A percentile compares a stretch with the other conserved stretches of the same genome.
Conservation (phyloP, 2,329 filamentous ascomycete genomes). For the Arthrobotrys conoides region DNA sequence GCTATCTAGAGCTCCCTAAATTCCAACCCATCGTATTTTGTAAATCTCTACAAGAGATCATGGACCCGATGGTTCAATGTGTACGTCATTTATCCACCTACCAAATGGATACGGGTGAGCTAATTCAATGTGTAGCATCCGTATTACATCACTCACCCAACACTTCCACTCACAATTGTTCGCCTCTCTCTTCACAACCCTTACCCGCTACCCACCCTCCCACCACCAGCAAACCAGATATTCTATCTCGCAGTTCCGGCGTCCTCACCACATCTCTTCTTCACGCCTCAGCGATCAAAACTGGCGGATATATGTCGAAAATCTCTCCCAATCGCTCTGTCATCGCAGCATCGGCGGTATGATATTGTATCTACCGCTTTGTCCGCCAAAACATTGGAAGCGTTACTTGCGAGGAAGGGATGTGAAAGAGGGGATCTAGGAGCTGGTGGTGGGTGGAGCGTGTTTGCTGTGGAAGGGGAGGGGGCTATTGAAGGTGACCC, state of each 20-base stretch:
- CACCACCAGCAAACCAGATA: constrained; percentile 72
- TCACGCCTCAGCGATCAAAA: constrained; percentile 70
- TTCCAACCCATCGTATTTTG: constrained; percentile 87
- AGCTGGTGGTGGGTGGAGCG: constrained; percentile 82
- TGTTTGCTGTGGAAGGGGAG: constrained; percentile 78
- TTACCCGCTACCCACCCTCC: constrained; percentile 65
- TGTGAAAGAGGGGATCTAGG: constrained; percentile 77
- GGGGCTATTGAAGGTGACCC: constrained; percentile 69
- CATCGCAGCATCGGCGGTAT: constrained; percentile 80
- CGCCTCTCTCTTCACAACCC: constrained; percentile 65
- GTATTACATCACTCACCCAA: constrained; percentile 78
- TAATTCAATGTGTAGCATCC: constrained; percentile 70
- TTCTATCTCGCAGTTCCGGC: constrained; percentile 87
- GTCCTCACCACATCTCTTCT: constrained; percentile 79
- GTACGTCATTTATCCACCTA: constrained; percentile 27
- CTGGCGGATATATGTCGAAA: constrained; percentile 80
- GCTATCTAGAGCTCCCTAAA: constrained; percentile 72
- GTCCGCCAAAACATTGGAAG: constrained; percentile 78
- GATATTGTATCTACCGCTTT: constrained; percentile 78
- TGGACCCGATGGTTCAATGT: constrained; percentile 71
- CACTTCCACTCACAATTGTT: constrained; percentile 66
- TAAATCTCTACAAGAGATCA: constrained; percentile 78
- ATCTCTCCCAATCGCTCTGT: constrained; percentile 85
- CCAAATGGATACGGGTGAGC: constrained; percentile 76
- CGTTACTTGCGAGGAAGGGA: constrained; percentile 79